Percentiles rank a stretch among this genome's conserved stretches.
Conservation (phyloP, 2,329 filamentous ascomycete species). For the Ophiognomonia clavigignenti-juglandacearum region DNA sequence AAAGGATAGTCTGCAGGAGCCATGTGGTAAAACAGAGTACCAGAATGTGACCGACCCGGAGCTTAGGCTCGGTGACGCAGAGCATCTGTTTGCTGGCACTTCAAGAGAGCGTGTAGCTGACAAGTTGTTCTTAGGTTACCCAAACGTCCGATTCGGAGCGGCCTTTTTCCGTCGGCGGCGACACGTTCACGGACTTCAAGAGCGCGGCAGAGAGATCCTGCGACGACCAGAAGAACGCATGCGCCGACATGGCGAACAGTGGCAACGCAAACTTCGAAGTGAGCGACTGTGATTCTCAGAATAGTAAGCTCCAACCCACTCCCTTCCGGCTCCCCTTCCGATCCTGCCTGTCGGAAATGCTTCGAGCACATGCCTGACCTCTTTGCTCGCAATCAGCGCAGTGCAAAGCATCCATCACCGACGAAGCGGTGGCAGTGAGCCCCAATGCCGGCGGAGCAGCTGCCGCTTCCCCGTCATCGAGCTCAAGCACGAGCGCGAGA, state of each 20-base stretch:
- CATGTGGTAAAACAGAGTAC: not conserved
- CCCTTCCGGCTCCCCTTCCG: not conserved
- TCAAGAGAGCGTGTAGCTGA: not conserved
- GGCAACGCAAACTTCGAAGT: constrained; percentile 31
- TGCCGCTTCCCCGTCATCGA: constrained; percentile 8
- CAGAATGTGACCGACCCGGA: not conserved
- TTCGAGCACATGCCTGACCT: not conserved
- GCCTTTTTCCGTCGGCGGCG: constrained; percentile 38
- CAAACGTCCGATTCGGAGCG: constrained; percentile 33
- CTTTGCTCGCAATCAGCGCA: constrained; percentile 31
- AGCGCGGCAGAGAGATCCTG: constrained; percentile 39
- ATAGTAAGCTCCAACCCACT: constrained; percentile 30
- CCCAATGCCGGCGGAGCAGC: no score
- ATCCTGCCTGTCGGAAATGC: not conserved
- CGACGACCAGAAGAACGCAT: constrained; percentile 45
- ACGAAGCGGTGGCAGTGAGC: not conserved
- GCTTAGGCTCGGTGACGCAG: not conserved
- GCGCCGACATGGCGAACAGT: constrained; percentile 37
- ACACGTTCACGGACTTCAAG: constrained; percentile 41
- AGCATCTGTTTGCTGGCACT: not conserved
- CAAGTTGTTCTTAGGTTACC: constrained; percentile 27
- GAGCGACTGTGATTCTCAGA: constrained; percentile 40
- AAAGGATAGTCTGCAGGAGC: no score
- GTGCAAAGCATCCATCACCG: constrained; percentile 28
- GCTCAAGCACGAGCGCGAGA: constrained; percentile 5